A percentile compares a stretch with the other conserved stretches of the same genome.
Evolutionary conservation across 208 protist species (phyloP).

Genomic region (Crithidia expoeki): DNA sequence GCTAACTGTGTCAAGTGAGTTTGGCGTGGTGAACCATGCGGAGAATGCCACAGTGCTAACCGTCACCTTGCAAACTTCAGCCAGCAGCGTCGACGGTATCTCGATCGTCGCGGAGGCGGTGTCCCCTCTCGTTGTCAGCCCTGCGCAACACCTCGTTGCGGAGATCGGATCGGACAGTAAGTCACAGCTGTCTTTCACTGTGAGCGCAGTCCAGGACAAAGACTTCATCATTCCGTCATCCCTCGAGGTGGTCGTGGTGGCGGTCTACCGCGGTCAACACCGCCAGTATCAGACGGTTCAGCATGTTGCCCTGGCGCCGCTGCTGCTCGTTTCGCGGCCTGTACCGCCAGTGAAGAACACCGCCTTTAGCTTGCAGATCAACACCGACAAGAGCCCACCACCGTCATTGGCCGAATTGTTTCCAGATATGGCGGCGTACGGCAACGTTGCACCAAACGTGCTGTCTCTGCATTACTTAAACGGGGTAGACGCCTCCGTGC

Average conservation of each 20-base stretch:
- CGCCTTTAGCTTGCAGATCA: constrained; percentile 86
- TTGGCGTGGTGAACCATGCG: background rate
- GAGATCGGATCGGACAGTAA: constrained; percentile 37
- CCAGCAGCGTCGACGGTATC: constrained; percentile 27
- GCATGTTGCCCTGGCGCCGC: constrained; percentile 53
- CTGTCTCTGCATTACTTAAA: constrained; percentile 86
- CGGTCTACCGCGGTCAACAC: constrained; percentile 40
- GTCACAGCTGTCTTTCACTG: constrained; percentile 47
- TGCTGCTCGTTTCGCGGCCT: constrained; percentile 61
- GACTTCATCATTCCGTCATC: constrained; percentile 79
- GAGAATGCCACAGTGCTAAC: constrained; percentile 23
- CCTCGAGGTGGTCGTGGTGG: constrained; percentile 58
- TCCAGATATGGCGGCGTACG: constrained; percentile 62
- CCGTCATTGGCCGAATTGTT: constrained; percentile 85
- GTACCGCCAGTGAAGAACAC: constrained; percentile 76
- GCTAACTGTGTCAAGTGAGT: constrained; percentile 16
- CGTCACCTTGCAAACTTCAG: constrained; percentile 25
- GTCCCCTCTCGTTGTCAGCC: constrained; percentile 48
- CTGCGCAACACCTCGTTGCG: constrained; percentile 28
- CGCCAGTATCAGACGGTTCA: constrained; percentile 45
- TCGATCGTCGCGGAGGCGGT: constrained; percentile 52
- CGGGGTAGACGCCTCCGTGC: constrained; percentile 87
- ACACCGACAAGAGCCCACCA: constrained; percentile 80
- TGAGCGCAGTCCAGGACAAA: constrained; percentile 36
- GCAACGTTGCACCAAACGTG: constrained; percentile 60